A percentile compares a stretch with the other conserved stretches of the same genome.
phyloP scores from a whole-genome alignment of 768 basidiomycete species.

The Kwoniella botswanensis region DNA sequence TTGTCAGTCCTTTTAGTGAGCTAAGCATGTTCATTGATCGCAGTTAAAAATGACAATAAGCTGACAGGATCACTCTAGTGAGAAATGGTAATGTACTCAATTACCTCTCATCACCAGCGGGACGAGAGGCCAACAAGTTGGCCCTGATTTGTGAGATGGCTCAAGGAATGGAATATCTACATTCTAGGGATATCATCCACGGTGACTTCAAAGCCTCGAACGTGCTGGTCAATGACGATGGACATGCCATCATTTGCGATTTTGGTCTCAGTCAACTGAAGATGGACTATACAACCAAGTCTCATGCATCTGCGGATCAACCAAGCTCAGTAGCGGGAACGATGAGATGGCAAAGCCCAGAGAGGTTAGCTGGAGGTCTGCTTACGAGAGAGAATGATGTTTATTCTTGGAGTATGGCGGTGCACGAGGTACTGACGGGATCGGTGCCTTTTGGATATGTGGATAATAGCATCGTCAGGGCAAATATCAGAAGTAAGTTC shows the following conservation, averaged over 20 bases:
- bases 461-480: slow-evolving; percentile 59
- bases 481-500: slow-evolving; percentile 57
- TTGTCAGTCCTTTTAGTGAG: slow-evolving; percentile 72
- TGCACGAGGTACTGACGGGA: slow-evolving; percentile 61
- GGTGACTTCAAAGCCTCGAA: slow-evolving; percentile 83
- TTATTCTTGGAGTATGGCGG: slow-evolving; percentile 71
- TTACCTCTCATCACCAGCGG: slow-evolving; percentile 62
- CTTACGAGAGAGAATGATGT: slow-evolving; percentile 69
- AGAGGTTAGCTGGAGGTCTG: slow-evolving; percentile 65
- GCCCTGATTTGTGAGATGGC: slow-evolving; percentile 71
- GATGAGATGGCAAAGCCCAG: slow-evolving; percentile 74
- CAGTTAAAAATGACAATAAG: too few relatives aligned
- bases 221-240: slow-evolving; percentile 72
- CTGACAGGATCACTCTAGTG: slow-evolving; percentile 44
- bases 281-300: slow-evolving; percentile 67
- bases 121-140: slow-evolving; percentile 34
- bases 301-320: slow-evolving; percentile 62
- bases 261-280: slow-evolving; percentile 84
- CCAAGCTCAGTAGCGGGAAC: slow-evolving; percentile 64
- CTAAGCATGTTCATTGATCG: too few relatives aligned
- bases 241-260: slow-evolving; percentile 75
- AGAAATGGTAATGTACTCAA: slow-evolving; percentile 69
- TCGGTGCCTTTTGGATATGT: slow-evolving; percentile 37
- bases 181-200: slow-evolving; percentile 71
- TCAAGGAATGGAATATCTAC: slow-evolving; percentile 80